Percentiles rank a stretch among this genome's conserved stretches.
Conservation (phyloP, 805 yeast genomes). For the Ogataea allantospora region DNA sequence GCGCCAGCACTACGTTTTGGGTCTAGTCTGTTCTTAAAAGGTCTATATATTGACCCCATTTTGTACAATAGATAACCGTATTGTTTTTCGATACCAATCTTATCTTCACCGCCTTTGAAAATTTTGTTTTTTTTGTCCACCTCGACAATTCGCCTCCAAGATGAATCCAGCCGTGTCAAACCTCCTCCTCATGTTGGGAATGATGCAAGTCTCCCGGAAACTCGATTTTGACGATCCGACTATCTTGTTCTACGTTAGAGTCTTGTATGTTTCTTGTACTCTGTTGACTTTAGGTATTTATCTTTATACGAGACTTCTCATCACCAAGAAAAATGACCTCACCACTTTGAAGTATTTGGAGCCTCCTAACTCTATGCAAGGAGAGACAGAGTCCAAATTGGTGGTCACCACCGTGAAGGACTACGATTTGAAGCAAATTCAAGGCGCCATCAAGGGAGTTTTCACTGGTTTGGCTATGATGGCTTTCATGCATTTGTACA, state of each 20-base stretch:
- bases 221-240: conserved; percentile 85
- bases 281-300: conserved; percentile 62
- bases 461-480: conserved; percentile 93
- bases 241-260: conserved; percentile 71
- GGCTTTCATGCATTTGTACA: conserved; percentile 96
- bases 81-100: neutral
- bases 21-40: neutral
- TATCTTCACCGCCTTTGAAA: conserved; percentile 10
- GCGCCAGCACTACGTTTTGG: no score
- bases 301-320: conserved; percentile 57
- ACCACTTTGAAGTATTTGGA: conserved; percentile 89
- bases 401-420: conserved; percentile 92
- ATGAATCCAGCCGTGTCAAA: conserved; percentile 91
- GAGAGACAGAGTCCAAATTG: conserved; percentile 68
- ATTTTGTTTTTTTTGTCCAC: conserved; percentile 11
- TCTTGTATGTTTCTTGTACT: conserved; percentile 67
- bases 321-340: conserved; percentile 78
- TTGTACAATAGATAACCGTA: no score
- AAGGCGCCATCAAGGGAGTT: conserved; percentile 74
- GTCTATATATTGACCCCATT: neutral
- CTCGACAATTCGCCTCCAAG: conserved; percentile 14
- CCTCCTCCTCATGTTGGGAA: conserved; percentile 85
- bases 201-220: conserved; percentile 92
- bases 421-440: conserved; percentile 87
- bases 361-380: conserved; percentile 77